Evolutionary conservation across 78 protist species (phyloP).

Genomic region (Dictyostelium capitatum): DNA sequence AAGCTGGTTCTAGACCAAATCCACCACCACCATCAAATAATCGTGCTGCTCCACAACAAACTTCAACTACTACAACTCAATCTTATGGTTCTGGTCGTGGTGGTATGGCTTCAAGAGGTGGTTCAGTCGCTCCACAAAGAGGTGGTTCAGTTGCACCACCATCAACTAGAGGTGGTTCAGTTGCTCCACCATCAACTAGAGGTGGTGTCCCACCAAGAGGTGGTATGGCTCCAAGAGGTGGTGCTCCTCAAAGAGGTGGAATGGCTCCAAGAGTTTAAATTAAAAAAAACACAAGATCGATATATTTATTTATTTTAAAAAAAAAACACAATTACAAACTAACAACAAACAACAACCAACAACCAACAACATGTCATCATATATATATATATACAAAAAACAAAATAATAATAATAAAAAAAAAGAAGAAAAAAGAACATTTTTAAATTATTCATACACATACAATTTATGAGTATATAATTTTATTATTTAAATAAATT

Average conservation of each 20-base stretch:
- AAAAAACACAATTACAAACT: neutral
- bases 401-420: neutral
- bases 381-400: neutral
- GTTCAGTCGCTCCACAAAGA: constrained; percentile 13
- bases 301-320: neutral
- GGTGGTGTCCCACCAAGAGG: constrained; percentile 70
- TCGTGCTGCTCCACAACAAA: constrained; percentile 26
- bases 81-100: constrained; percentile 48
- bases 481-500: too few species aligned
- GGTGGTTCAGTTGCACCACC: constrained; percentile 9
- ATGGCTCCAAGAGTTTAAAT: constrained; percentile 35
- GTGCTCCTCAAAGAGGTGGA: constrained; percentile 36
- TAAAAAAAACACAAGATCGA: neutral
- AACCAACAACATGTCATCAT: neutral
- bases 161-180: constrained; percentile 27
- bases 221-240: constrained; percentile 56
- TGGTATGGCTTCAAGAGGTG: constrained; percentile 47
- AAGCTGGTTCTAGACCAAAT: constrained; percentile 3
- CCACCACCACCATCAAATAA: constrained; percentile 5
- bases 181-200: constrained; percentile 16
- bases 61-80: constrained; percentile 11
- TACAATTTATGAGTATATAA: too few species aligned
- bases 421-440: neutral
- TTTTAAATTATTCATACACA: too few species aligned
- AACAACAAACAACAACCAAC: neutral